Base-by-base conservation (phyloP, 192 early-diverging fungal genomes). In the Coemansia sp. region DNA sequence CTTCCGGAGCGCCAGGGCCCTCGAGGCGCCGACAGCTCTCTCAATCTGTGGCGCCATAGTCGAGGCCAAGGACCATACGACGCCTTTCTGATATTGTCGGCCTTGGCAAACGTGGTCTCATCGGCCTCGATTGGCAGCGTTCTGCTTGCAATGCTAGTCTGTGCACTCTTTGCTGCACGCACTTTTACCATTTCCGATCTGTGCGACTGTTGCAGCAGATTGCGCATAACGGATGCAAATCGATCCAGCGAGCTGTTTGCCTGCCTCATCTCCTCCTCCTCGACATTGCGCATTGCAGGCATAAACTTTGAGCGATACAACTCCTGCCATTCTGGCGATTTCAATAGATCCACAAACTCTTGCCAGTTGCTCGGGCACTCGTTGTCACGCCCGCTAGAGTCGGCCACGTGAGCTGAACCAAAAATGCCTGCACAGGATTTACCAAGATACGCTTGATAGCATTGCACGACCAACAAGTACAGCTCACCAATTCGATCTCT, bases 221-320 rank as follows among this genome's bases (percentile, higher is more conserved):
- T 56, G 22, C 48, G 55, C 15, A 71, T 33, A 4, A 48, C 41
- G 8, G 23, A 17, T 3, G 67, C 55, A 64, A 71, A 71, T 24
- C 20, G 9, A n/a, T 33, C 9, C 50, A 48, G 60, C 26, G 60
- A 69, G 9, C 23, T 10, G 11, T 28, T 35, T 2, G 67, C 46
- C 22, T 45, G 46, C 4, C 43, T 43, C 58, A 71, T 71, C 33
- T 71, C 67, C 6, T 46, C 46, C 40, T 71, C 67, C 26, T 71
- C 67, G 18, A 44, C 27, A 20, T 22, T 50, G 35, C 67, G 67
- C 67, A 71, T 71, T 3, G 50, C 55, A 4, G 67, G 67, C 67
- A 71, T 71, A 37, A 63, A 44, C 33, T 39, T 48, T 17, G 50
- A 35, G 11, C 60, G 60, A 30, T 71, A 71, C 15, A 71, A 15